These are phyloP conservation scores for Bonia amplexicaulis DNA, from an alignment of 176 grass and related monocot genomes.

Conservation along the genomic window DNA sequence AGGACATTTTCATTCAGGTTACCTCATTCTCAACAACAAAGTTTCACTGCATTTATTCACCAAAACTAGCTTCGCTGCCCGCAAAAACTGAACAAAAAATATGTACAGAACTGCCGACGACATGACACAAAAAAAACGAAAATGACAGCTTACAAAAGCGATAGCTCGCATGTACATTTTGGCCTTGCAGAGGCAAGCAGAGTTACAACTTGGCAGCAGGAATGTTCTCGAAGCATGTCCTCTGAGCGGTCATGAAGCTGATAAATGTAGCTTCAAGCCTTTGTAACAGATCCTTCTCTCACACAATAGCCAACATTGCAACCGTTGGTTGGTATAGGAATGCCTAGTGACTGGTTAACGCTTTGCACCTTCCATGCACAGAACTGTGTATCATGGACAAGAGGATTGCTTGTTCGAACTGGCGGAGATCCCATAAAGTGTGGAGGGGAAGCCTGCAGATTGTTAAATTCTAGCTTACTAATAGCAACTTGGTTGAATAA, in stretches of 20 bases:
- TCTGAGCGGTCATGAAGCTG: conserved; percentile 26
- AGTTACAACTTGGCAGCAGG: background rate
- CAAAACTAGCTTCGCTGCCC: conserved; percentile 16
- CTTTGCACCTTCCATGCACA: conserved; percentile 35
- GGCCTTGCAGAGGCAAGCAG: conserved; percentile 21
- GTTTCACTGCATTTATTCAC: conserved; percentile 10
- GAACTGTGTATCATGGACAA: conserved; percentile 51
- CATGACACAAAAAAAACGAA: conserved; percentile 9
- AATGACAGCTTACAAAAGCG: background rate
- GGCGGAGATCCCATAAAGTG: conserved; percentile 54
- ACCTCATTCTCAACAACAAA: conserved; percentile 19
- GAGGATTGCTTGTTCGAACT: conserved; percentile 54
- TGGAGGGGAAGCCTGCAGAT: conserved; percentile 62
- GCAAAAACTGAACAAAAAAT: conserved; percentile 16
- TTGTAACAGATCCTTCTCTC: conserved; percentile 22
- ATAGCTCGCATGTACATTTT: conserved; percentile 36
- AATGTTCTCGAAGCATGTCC: background rate
- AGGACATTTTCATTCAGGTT: conserved; percentile 9
- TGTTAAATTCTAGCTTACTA: background rate
- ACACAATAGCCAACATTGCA: background rate
- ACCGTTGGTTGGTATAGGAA: conserved; percentile 42
- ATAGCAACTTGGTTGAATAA: background rate
- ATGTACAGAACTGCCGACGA: conserved; percentile 11
- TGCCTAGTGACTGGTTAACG: conserved; percentile 6
- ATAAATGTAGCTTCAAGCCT: conserved; percentile 37